These are phyloP conservation scores for Talaromyces ruber DNA, from an alignment of 495 filamentous ascomycete genomes.

Conservation along the genomic window DNA sequence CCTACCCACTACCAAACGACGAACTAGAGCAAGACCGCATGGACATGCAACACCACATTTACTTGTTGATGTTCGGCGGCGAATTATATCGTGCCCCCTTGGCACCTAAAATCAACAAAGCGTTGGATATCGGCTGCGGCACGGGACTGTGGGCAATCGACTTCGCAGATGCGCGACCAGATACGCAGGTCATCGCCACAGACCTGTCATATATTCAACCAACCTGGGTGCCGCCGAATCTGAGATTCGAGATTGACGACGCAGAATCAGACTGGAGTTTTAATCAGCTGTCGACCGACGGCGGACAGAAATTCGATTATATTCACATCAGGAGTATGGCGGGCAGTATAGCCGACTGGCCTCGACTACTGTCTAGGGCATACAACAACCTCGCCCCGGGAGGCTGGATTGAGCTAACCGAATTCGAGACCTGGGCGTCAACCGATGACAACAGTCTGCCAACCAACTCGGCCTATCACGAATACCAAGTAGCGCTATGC, in stretches of 20 bases:
- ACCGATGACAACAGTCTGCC: slow-evolving; percentile 32
- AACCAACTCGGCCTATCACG: slow-evolving; percentile 13
- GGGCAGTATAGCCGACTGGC: slow-evolving; percentile 39
- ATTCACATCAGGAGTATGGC: slow-evolving; percentile 42
- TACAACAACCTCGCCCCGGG: slow-evolving; percentile 39
- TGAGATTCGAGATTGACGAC: slow-evolving; percentile 20
- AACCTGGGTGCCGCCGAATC: slow-evolving; percentile 20
- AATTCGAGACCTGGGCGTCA: slow-evolving; percentile 29
- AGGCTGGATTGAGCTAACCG: slow-evolving; percentile 48
- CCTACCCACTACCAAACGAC: slow-evolving; percentile 56
- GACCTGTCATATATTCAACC: slow-evolving; percentile 21
- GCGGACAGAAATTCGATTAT: slow-evolving; percentile 33
- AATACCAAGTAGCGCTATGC: slow-evolving; percentile 21
- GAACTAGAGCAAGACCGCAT: slow-evolving; percentile 56
- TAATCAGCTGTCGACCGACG: not conserved
- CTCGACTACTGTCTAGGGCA: slow-evolving; percentile 23
- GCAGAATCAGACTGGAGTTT: slow-evolving; percentile 19
- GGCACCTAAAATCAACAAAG: slow-evolving; percentile 32
- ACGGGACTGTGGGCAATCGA: slow-evolving; percentile 62
- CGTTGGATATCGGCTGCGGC: slow-evolving; percentile 57
- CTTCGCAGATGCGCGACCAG: slow-evolving; percentile 41
- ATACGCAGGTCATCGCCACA: slow-evolving; percentile 42
- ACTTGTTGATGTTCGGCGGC: slow-evolving; percentile 34
- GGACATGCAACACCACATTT: slow-evolving; percentile 50
- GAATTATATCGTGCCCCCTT: slow-evolving; percentile 49